Conservation (phyloP, 1,284 basidiomycete genomes). For the Pisolithus thermaeus region DNA sequence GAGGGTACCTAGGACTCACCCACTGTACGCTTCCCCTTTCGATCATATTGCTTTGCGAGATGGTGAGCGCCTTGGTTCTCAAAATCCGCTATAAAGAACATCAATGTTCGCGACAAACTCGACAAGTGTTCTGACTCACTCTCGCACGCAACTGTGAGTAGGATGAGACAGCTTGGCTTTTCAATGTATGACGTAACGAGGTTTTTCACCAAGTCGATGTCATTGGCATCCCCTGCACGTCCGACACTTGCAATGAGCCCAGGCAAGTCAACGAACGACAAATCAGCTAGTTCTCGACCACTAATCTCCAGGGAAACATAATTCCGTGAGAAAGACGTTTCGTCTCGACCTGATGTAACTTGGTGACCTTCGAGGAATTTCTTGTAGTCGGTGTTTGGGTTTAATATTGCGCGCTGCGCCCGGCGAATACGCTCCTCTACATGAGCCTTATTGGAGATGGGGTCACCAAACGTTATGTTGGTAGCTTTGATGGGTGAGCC, state of each 20-base stretch:
- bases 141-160: conserved; percentile 63
- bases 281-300: conserved; percentile 58
- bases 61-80: conserved; percentile 61
- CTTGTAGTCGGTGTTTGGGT: conserved; percentile 35
- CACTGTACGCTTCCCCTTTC: conserved; percentile 41
- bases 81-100: conserved; percentile 46
- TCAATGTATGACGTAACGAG: conserved; percentile 53
- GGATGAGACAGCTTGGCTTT: conserved; percentile 56
- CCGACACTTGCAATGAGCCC: conserved; percentile 58
- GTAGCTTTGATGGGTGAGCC: conserved; percentile 29
- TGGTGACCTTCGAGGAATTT: conserved; percentile 37
- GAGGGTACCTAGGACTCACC: conserved; percentile 36
- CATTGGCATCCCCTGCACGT: conserved; percentile 38
- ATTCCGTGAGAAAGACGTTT: conserved; percentile 52
- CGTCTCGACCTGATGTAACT: conserved; percentile 21
- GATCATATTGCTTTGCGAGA: conserved; percentile 51
- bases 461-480: conserved; percentile 43
- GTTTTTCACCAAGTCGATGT: conserved; percentile 51
- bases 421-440: conserved; percentile 59
- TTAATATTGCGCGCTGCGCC: conserved; percentile 63
- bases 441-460: conserved; percentile 41
- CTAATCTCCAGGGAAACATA: conserved; percentile 56
- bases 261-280: conserved; percentile 48
- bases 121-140: conserved; percentile 31
- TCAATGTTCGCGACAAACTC: background rate